Evolutionary conservation across 1,139 yeast genomes (phyloP).

Genomic region (Zygosaccharomyces sapae): DNA sequence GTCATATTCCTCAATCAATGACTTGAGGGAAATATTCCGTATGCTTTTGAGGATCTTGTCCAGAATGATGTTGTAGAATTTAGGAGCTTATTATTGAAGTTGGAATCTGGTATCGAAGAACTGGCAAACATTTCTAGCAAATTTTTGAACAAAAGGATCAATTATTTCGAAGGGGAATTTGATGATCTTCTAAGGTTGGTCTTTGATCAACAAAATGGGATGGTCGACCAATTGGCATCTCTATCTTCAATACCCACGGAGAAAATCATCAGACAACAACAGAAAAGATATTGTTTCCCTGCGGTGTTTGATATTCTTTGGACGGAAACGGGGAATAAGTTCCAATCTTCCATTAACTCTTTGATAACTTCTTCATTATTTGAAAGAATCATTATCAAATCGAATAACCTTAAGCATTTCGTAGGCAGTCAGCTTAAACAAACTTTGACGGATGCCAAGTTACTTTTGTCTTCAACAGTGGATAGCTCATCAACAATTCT

Average conservation of each 20-base stretch:
- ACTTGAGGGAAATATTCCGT: constrained; percentile 46
- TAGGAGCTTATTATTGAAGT: constrained; percentile 37
- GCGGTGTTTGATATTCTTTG: constrained; percentile 52
- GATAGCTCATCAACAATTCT: constrained; percentile 45
- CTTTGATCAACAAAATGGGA: constrained; percentile 30
- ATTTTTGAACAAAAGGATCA: constrained; percentile 51
- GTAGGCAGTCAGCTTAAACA: constrained; percentile 51
- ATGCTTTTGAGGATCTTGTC: constrained; percentile 45
- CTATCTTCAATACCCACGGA: constrained; percentile 40
- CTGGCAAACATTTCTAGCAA: constrained; percentile 47
- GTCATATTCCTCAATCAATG: constrained; percentile 45
- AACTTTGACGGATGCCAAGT: constrained; percentile 51
- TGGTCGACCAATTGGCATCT: constrained; percentile 33
- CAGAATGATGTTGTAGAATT: constrained; percentile 39
- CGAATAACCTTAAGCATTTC: constrained; percentile 39
- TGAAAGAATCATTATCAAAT: constrained; percentile 39
- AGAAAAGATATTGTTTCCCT: constrained; percentile 44
- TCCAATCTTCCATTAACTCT: constrained; percentile 39
- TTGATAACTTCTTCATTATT: constrained; percentile 48
- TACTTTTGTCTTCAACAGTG: constrained; percentile 44
- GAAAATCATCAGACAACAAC: constrained; percentile 31
- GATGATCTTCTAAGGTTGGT: constrained; percentile 46
- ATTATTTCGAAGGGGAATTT: constrained; percentile 49
- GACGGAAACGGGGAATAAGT: constrained; percentile 36
- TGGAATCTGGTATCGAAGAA: constrained; percentile 45